Conservation (phyloP, 163 green algal species). For the Scenedesmus sp. region DNA sequence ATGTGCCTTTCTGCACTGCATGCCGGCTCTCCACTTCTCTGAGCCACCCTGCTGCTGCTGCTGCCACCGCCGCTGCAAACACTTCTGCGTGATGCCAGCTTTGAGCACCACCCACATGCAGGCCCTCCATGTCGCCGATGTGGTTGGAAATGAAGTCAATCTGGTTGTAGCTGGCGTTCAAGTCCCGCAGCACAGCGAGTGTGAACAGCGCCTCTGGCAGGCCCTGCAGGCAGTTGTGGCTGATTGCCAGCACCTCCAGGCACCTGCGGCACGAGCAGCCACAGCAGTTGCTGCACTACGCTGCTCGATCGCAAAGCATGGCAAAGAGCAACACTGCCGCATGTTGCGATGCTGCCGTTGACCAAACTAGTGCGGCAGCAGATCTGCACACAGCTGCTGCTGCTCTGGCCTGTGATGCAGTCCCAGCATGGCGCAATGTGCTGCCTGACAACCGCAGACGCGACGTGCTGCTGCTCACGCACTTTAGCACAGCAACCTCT, state of each 20-base stretch:
- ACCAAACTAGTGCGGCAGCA: too few relatives aligned
- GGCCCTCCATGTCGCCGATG: conserved; percentile 12
- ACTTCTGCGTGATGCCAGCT: not conserved
- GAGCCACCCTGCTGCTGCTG: not conserved
- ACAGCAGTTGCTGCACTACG: not conserved
- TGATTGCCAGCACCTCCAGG: conserved; percentile 22
- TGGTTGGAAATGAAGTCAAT: not conserved
- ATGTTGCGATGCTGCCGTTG: too few relatives aligned
- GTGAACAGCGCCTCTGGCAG: conserved; percentile 26
- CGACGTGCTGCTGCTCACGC: not conserved
- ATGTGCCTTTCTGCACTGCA: too few relatives aligned
- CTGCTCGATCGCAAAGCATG: not conserved
- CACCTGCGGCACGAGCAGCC: not conserved
- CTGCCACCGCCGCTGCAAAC: not conserved
- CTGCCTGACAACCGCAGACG: not conserved
- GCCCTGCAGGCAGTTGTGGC: conserved; percentile 31
- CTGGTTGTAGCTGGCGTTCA: conserved; percentile 29
- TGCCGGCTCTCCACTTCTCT: not conserved
- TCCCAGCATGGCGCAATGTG: not conserved
- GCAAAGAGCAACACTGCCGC: too few relatives aligned
- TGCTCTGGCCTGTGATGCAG: not conserved
- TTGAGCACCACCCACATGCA: conserved; percentile 19
- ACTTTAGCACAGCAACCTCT: conserved; percentile 30
- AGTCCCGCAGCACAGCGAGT: not conserved
- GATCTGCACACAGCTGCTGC: not conserved